Evolutionary conservation across 2,329 filamentous ascomycete genomes (phyloP), one percentile per base, ranked within the genome.

Genomic region (Colletotrichum coccodes): DNA sequence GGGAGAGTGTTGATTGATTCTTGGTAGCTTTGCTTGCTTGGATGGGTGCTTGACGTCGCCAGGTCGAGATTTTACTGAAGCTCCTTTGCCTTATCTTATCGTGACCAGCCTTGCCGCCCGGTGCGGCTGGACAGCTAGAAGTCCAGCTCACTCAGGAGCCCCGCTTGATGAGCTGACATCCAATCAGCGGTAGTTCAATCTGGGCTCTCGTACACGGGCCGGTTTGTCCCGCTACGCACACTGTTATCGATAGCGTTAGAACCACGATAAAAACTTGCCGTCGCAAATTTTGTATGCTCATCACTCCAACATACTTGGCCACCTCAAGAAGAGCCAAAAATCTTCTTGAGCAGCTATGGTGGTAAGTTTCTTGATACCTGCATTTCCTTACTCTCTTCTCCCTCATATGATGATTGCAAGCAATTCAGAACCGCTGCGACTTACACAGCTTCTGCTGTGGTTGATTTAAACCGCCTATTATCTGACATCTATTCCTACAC

Each of bases 361-460:
- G 63, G 67, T 70, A 70, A 68, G 67, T 70, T 16, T 28, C 11
- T 16, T 4, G 6, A 34, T 26, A 6, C 6, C 49, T 28, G 14
- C 14, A n/a, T 16, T 50, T 46, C 6, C 26, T 16, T 26, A 23
- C 18, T 28, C 30, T 46, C 3, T 6, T 6, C 23, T 8, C 23
- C 28, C 49, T 49, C 32, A 53, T 28, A 74, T 68, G 68, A 79
- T 84, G 82, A 84, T 84, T 70, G 64, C 71, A 73, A 73, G 70
- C 71, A 70, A 60, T 60, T 83, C 80, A 84, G 82, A 84, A 84
- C 82, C 82, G 82, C 82, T 84, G 82, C 82, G 82, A 81, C 82
- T 83, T 81, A 84, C 79, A 77, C 80, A 78, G 80, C 78, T 79
- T 60, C 34, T 78, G 78, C 79, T 80, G 81, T 79, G 80, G 49